These are phyloP conservation scores for Scheffersomyces quercinus DNA, from an alignment of 1,139 yeast genomes.

Conservation along the genomic window DNA sequence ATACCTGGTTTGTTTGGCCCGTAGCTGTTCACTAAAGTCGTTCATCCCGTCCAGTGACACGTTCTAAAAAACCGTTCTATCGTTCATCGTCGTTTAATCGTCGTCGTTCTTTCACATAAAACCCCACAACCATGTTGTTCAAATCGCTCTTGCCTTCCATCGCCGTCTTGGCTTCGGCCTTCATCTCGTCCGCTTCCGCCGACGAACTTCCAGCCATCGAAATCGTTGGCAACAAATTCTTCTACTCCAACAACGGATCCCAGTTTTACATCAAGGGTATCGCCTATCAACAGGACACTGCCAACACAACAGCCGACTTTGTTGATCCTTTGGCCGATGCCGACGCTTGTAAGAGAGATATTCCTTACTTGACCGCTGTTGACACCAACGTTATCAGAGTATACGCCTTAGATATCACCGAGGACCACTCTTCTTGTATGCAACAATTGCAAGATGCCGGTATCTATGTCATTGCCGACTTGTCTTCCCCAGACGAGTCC, in stretches of 20 bases:
- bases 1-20: too few species aligned
- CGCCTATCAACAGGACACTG: conserved; percentile 48
- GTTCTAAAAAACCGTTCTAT: too few species aligned
- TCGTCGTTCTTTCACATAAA: too few species aligned
- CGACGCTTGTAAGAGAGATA: conserved; percentile 75
- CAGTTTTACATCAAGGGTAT: conserved; percentile 48
- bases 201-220: conserved; percentile 37
- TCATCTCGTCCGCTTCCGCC: conserved; percentile 8
- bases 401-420: conserved; percentile 74
- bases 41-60: too few species aligned
- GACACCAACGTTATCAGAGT: conserved; percentile 76
- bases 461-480: conserved; percentile 83
- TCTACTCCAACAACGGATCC: conserved; percentile 45
- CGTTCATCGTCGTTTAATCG: too few species aligned
- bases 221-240: conserved; percentile 48
- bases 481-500: conserved; percentile 77
- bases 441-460: conserved; percentile 83
- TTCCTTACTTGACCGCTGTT: conserved; percentile 69
- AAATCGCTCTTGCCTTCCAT: background rate
- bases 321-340: conserved; percentile 76
- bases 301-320: conserved; percentile 41
- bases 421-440: conserved; percentile 89
- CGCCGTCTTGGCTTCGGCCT: conserved; percentile 1
- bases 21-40: too few species aligned
- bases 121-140: background rate